phyloP scores from a whole-genome alignment of 1,139 yeast species.

The Debaryomycetaceae sp. region DNA sequence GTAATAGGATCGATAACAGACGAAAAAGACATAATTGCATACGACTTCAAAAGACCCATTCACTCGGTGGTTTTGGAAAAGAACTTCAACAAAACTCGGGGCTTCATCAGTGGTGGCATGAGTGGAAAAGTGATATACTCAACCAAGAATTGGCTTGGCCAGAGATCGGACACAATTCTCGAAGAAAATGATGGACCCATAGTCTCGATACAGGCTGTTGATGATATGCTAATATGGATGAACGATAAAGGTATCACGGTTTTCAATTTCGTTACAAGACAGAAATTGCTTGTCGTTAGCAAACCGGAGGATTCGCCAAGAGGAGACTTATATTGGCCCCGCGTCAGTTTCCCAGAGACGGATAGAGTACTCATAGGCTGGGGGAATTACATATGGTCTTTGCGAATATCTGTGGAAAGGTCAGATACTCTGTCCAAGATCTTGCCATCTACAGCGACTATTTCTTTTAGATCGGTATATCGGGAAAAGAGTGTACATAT shows the following conservation, averaged over 20 bases:
- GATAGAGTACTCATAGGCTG: constrained; percentile 77
- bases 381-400: constrained; percentile 75
- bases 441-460: constrained; percentile 66
- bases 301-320: constrained; percentile 63
- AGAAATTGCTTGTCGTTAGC: constrained; percentile 46
- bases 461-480: constrained; percentile 47
- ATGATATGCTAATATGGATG: constrained; percentile 76
- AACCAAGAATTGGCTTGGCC: constrained; percentile 83
- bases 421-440: constrained; percentile 22
- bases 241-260: constrained; percentile 75
- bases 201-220: constrained; percentile 57
- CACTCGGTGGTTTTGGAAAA: constrained; percentile 82
- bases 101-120: constrained; percentile 86
- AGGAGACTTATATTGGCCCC: constrained; percentile 84
- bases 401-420: constrained; percentile 44
- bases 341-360: constrained; percentile 62
- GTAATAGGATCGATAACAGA: constrained; percentile 71
- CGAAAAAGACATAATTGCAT: constrained; percentile 63
- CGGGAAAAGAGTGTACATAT: constrained; percentile 57
- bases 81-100: constrained; percentile 55
- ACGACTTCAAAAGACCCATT: constrained; percentile 83
- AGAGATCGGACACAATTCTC: constrained; percentile 62
- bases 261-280: constrained; percentile 47
- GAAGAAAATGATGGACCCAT: constrained; percentile 70
- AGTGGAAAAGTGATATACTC: constrained; percentile 79